Evolutionary conservation across 140 eudicot species (phyloP).

Genomic region (Bidens hawaiensis): DNA sequence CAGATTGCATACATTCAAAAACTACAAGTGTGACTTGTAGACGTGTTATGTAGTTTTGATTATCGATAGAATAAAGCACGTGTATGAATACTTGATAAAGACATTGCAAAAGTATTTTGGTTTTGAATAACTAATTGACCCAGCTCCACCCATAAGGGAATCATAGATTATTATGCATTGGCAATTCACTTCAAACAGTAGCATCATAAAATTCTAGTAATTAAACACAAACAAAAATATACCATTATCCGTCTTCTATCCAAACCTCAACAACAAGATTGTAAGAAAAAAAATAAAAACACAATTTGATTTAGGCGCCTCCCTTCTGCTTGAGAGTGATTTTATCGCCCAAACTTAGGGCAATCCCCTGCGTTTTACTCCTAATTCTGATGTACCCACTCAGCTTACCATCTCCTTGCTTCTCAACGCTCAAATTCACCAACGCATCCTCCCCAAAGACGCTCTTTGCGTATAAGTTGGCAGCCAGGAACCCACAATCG

Average conservation of each 20-base stretch:
- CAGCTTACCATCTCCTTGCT: conserved; percentile 74
- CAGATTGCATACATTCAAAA: too few species aligned
- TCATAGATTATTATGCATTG: too few species aligned
- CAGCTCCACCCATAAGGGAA: too few species aligned
- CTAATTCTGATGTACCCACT: conserved; percentile 95
- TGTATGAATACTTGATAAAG: too few species aligned
- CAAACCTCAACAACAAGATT: neutral
- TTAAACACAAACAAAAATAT: neutral
- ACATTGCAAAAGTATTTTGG: too few species aligned
- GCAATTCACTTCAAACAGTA: too few species aligned
- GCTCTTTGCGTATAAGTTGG: conserved; percentile 75
- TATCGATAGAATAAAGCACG: too few species aligned
- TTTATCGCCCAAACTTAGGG: conserved; percentile 94
- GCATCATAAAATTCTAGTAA: too few species aligned
- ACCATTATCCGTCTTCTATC: neutral
- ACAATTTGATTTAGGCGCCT: conserved; percentile 45
- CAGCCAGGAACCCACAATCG: conserved; percentile 79
- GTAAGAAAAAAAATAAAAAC: neutral
- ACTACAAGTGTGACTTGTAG: too few species aligned
- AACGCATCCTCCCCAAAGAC: conserved; percentile 84
- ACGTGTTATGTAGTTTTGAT: too few species aligned
- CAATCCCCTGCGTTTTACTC: conserved; percentile 98
- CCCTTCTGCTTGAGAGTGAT: conserved; percentile 96
- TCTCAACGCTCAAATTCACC: conserved; percentile 73
- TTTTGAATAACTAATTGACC: too few species aligned